Evolutionary conservation across 2,329 filamentous ascomycete genomes (phyloP).

Genomic region (Ophioceras dolichostomum): DNA sequence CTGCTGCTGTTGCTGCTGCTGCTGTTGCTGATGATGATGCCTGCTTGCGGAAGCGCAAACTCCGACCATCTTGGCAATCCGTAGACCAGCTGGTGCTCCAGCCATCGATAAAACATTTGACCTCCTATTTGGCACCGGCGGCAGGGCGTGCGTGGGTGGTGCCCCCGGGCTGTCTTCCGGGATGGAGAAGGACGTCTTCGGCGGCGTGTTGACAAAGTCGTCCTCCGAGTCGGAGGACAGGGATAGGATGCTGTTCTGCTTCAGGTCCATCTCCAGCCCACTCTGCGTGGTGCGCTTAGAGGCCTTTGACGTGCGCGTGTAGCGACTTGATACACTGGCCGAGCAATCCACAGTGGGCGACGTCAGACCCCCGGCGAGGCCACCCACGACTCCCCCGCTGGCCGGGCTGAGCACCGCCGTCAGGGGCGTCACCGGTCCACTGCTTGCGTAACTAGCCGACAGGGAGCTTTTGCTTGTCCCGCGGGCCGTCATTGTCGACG

Average conservation of each 20-base stretch:
- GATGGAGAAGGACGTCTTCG: constrained; percentile 19
- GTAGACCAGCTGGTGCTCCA: not conserved
- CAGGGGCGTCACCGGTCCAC: constrained; percentile 13
- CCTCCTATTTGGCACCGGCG: not conserved
- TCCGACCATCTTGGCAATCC: not conserved
- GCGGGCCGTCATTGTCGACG: not conserved
- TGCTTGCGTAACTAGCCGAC: not conserved
- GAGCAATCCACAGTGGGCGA: constrained; percentile 26
- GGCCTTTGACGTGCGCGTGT: constrained; percentile 41
- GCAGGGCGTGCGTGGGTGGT: constrained; percentile 3
- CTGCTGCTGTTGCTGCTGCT: not conserved
- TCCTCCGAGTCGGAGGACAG: constrained; percentile 47
- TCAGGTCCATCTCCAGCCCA: constrained; percentile 36
- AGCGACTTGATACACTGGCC: constrained; percentile 40
- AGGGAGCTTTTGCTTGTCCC: not conserved
- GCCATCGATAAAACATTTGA: no score
- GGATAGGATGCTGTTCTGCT: constrained; percentile 42
- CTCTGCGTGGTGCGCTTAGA: constrained; percentile 36
- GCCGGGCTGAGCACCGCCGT: constrained; percentile 15
- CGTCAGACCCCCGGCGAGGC: constrained; percentile 6
- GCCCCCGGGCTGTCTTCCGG: constrained; percentile 15
- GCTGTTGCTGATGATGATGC: not conserved
- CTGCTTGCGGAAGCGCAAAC: not conserved
- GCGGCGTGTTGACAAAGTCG: constrained; percentile 18
- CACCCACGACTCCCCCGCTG: constrained; percentile 3